Base-by-base conservation (phyloP, 768 basidiomycete genomes). In the Brasilioporus rufonigricans region DNA sequence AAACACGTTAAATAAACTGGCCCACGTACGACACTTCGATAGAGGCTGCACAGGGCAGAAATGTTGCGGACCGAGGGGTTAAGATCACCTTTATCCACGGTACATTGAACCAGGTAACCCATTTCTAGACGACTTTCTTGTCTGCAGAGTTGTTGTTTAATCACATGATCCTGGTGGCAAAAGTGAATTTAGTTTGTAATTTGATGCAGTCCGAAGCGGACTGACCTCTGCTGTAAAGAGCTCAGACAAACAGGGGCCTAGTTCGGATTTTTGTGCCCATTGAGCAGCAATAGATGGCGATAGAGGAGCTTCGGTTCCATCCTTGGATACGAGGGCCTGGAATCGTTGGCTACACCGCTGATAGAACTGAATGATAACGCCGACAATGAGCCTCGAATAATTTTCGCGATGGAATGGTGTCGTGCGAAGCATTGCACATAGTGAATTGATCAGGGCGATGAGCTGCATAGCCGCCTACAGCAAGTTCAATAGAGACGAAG, bases 351-450 rank as follows among this genome's bases (percentile, higher is more conserved):
- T 93, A 61, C 93, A 98, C 26, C 89, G 84, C 66, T 97, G 93
- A 64, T 98, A 97, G 67, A 96, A 97, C 69, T 97, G 94, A 38
- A 96, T 93, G 53, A 98, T 89, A 50, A 98, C 89, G 16, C 89
- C 87, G 31, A 98, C 81, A 53, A 98, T 95, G 29, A 98, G 77
- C n/a, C 93, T 83, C 18, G 92, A 87, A 68, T 98, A 97, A 66
- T 87, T 94, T 71, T 98, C 96, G 56, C 87, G 81, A 65, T 98
- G 96, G 73, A 98, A 98, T 0, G 95, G 94, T 18, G 91, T 93
- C 6, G 85, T 87, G 53, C 85, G 81, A 19, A 97, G 82, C 93
- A 98, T 96, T 9, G 84, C 80, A 63, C 93, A 96, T 6, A 98
- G 75, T 1, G 91, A 95, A 63, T 95, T 95, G 64, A 96, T 88